Evolutionary conservation across 139 green algal species (phyloP), one percentile per base, ranked within the genome.

Genomic region (Chlamydomonas sphaeroides): DNA sequence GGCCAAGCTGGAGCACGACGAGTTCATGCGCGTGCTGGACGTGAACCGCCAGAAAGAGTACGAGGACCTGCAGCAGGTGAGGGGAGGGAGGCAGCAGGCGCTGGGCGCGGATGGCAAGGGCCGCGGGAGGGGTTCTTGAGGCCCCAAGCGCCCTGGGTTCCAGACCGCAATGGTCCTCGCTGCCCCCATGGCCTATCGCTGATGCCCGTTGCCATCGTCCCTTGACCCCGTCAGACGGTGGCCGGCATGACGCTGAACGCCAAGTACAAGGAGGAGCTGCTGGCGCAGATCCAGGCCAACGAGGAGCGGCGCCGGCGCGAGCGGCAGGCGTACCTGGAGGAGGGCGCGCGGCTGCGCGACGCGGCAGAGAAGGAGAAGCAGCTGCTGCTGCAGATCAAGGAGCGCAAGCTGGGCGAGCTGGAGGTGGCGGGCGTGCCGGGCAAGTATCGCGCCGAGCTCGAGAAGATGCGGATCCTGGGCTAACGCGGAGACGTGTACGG

Each of bases 381-480:
- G 26, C 26, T 84, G 42, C 39, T 97, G 74, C 39, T 90, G 67
- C 59, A 84, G 41, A 94, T 98, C 71, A 95, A 95, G 83, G 68
- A 88, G 28, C 77, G 76, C 32, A 98, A 98, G 89, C 86, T 98
- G 30, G 65, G 88, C 35, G 90, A 97, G 83, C 90, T 98, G 48
- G 79, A 92, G 62, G 63, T 45, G 20, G 79, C 68, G 30, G 94
- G 93, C 11, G 92, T 98, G 49, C 95, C 95, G 18, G 73, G 68
- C 8, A 97, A 97, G 88, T 98, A 98, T 85, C 81, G 86, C 0
- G 93, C 94, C 8, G 94, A 98, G 88, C 91, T 98, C 25, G 86
- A 90, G 61, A 89, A 88, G 57, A 92, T 93, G 78, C 92, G 76
- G 65, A 36, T 82, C 33, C 49, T 62, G 32, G 15, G n/a, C n/a